Percentiles rank a stretch among this genome's conserved stretches.
Conservation (phyloP, 345 rosid species). For the Fremontodendron californicum region DNA sequence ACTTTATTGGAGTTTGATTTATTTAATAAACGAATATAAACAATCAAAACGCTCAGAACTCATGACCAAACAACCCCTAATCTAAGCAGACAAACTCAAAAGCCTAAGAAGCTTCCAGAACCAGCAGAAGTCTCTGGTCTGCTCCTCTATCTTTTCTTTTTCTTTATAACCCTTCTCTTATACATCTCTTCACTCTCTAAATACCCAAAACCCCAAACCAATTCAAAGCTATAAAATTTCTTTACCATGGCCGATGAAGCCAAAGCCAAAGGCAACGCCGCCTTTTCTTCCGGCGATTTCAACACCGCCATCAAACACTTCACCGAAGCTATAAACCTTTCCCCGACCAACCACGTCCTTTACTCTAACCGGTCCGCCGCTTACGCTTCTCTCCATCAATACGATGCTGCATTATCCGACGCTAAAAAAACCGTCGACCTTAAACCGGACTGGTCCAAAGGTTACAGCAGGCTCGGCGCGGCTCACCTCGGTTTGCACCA, state of each 20-base stretch:
- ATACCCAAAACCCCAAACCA: background rate
- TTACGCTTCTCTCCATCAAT: slow-evolving; percentile 68
- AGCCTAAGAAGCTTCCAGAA: slow-evolving; percentile 25
- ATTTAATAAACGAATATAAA: too few species aligned
- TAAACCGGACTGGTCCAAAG: slow-evolving; percentile 93
- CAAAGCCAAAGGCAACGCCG: slow-evolving; percentile 89
- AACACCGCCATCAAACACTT: slow-evolving; percentile 68
- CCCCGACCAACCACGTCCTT: slow-evolving; percentile 86
- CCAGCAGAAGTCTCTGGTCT: slow-evolving; percentile 14
- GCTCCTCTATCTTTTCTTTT: background rate
- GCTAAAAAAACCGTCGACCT: slow-evolving; percentile 92
- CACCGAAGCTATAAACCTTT: slow-evolving; percentile 69
- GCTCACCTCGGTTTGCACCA: slow-evolving; percentile 67
- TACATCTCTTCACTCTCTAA: background rate
- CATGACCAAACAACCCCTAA: background rate
- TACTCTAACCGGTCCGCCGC: slow-evolving; percentile 98
- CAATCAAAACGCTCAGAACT: too few species aligned
- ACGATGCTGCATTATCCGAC: slow-evolving; percentile 67
- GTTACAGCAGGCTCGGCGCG: slow-evolving; percentile 95
- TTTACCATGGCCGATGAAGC: slow-evolving; percentile 69
- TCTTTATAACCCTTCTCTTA: background rate
- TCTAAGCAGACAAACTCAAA: background rate
- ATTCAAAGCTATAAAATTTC: slow-evolving; percentile 8
- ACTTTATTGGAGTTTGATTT: too few species aligned
- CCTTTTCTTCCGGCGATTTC: slow-evolving; percentile 92